Evolutionary conservation across 192 early-diverging fungal genomes (phyloP), one percentile per base, ranked within the genome.

Genomic region (Coemansia sp.): DNA sequence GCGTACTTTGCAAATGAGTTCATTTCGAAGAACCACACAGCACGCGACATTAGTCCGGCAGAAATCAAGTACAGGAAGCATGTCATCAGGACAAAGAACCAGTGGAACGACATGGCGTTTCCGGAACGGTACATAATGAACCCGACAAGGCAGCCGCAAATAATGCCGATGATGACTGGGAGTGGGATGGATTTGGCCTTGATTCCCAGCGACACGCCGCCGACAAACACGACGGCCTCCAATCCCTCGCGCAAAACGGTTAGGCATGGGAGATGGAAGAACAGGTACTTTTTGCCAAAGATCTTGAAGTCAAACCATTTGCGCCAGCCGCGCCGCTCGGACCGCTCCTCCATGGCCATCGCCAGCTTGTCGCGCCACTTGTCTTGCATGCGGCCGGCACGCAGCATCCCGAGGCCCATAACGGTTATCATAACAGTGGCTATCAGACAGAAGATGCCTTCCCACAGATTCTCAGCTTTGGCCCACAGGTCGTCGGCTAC

Each of bases 221-320:
- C 94, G 51, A 97, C 81, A 77, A 97, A 92, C 10, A 97, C 86
- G 23, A 97, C 84, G n/a, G 92, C 87, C 70, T 97, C 95, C 12
- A 97, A 69, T 13, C 91, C 92, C 85, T 97, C 95, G 52, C 95
- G 85, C 29, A 93, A 72, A 9, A 97, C 87, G 13, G 93, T 93
- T 35, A 94, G 73, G 61, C 94, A 91, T 16, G 95, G 93, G 51
- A 97, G 83, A 51, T 92, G 75, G 70, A 95, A 86, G 62, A 97
- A 90, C 21, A 89, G 81, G 61, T 89, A 91, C 53, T 82, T 82
- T 62, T 82, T 68, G 46, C 79, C 72, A 37, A 75, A 81, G 21
- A 70, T 40, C 46, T 84, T 84, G 25, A 79, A 66, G 21, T 70
- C 64, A 5, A 72, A 45, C 49, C 55, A 63, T 45, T 56, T 58